phyloP scores from a whole-genome alignment of 1,284 basidiomycete genomes.

The Rhodotorula sp. region DNA sequence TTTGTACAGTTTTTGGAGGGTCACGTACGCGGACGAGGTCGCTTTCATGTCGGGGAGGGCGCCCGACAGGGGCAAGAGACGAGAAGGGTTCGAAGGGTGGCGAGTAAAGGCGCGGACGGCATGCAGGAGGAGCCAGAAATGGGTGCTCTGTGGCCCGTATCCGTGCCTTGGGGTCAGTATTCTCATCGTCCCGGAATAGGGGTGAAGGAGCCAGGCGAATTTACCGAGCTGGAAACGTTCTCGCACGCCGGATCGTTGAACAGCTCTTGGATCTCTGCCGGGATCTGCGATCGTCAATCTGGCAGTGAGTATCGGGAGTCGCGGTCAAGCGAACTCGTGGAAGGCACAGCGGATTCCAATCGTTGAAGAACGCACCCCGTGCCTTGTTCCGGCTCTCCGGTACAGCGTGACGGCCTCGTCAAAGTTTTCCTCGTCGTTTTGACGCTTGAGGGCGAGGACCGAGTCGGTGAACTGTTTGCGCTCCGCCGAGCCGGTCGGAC shows the following conservation, averaged over 20 bases:
- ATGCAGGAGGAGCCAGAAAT: slow-evolving; percentile 83
- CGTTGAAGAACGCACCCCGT: slow-evolving; percentile 62
- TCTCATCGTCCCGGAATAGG: too few relatives aligned
- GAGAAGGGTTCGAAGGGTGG: slow-evolving; percentile 56
- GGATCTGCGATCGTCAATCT: slow-evolving; percentile 55
- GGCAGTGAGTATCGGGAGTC: too few relatives aligned
- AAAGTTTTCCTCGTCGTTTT: slow-evolving; percentile 90
- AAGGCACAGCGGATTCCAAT: not conserved
- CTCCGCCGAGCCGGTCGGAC: slow-evolving; percentile 66
- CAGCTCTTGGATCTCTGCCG: slow-evolving; percentile 63
- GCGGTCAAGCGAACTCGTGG: not conserved
- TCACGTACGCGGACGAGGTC: slow-evolving; percentile 75
- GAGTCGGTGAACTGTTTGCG: slow-evolving; percentile 72
- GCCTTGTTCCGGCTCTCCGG: slow-evolving; percentile 56
- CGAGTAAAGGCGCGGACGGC: slow-evolving; percentile 62
- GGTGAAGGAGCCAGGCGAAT: slow-evolving; percentile 21
- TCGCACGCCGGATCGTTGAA: slow-evolving; percentile 63
- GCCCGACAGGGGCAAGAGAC: slow-evolving; percentile 60
- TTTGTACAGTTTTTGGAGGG: slow-evolving; percentile 74
- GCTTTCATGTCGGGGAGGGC: slow-evolving; percentile 96
- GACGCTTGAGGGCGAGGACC: slow-evolving; percentile 61
- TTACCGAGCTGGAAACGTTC: slow-evolving; percentile 49
- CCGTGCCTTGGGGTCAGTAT: too few relatives aligned
- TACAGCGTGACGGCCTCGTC: slow-evolving; percentile 73
- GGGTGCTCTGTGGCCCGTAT: slow-evolving; percentile 50